Percentiles rank a stretch among this genome's conserved stretches.
These are phyloP conservation scores for Tuber melanosporum DNA, from an alignment of 495 filamentous ascomycete genomes.

Conservation along the genomic window DNA sequence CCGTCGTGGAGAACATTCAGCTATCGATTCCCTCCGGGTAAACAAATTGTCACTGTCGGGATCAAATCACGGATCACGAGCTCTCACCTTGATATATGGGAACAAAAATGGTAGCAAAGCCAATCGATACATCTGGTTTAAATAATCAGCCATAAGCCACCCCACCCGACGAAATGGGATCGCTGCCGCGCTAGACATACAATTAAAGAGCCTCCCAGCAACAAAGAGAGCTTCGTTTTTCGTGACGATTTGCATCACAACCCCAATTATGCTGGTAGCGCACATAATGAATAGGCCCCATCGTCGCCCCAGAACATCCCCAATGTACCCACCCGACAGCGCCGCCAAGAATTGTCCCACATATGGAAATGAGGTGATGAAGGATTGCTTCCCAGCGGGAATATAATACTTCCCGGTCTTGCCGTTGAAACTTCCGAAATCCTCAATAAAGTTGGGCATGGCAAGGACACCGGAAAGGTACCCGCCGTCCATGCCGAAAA, in stretches of 20 bases:
- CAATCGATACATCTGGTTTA: constrained; percentile 43
- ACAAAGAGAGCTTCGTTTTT: constrained; percentile 45
- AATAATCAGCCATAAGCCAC: not conserved
- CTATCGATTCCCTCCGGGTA: constrained; percentile 1
- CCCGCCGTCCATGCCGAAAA: constrained; percentile 36
- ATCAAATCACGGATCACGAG: not conserved
- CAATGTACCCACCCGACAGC: constrained; percentile 22
- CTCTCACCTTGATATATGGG: constrained; percentile 47
- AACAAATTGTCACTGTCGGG: not conserved
- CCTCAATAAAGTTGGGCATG: constrained; percentile 35
- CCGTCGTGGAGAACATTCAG: constrained; percentile 21
- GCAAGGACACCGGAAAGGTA: constrained; percentile 31
- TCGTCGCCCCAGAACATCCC: constrained; percentile 22
- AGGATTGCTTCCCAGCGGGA: constrained; percentile 28
- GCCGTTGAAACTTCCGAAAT: constrained; percentile 24
- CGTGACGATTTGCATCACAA: constrained; percentile 52
- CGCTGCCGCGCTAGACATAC: constrained; percentile 6
- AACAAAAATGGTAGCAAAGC: constrained; percentile 68
- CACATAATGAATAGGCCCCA: constrained; percentile 32
- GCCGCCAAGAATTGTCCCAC: constrained; percentile 28
- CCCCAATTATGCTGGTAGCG: constrained; percentile 47
- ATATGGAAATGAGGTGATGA: constrained; percentile 30
- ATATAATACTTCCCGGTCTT: constrained; percentile 17
- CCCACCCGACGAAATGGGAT: not conserved
- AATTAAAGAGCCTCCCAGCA: constrained; percentile 55